These are phyloP conservation scores for Aaosphaeria arxii DNA, from an alignment of 2,329 filamentous ascomycete genomes.

Conservation along the genomic window DNA sequence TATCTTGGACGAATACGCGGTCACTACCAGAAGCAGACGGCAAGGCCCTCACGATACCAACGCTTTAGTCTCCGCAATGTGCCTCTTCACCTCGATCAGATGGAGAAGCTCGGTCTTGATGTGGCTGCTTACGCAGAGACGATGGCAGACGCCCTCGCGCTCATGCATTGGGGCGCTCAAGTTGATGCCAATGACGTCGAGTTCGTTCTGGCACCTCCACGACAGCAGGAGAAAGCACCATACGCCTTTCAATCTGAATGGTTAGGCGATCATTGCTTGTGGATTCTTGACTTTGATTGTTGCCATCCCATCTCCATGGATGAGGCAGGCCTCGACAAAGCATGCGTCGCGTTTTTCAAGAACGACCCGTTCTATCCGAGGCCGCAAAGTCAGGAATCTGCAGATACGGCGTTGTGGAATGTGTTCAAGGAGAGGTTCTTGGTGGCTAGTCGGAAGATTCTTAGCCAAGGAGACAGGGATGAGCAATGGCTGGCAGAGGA, in stretches of 20 bases:
- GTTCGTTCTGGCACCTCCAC: conserved; percentile 47
- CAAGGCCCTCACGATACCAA: not conserved
- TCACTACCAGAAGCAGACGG: not conserved
- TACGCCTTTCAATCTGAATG: not conserved
- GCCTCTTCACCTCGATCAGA: conserved; percentile 49
- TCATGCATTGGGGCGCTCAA: conserved; percentile 47
- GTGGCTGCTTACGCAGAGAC: conserved; percentile 34
- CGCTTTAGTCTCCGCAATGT: conserved; percentile 49
- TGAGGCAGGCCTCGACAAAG: conserved; percentile 37
- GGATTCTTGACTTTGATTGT: conserved; percentile 58
- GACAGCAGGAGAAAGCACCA: conserved; percentile 29
- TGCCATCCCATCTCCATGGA: conserved; percentile 51
- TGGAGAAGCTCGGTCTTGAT: conserved; percentile 42
- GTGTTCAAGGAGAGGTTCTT: conserved; percentile 7
- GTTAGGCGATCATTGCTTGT: conserved; percentile 6
- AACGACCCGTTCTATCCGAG: conserved; percentile 53
- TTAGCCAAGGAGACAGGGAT: not conserved
- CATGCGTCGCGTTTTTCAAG: conserved; percentile 42
- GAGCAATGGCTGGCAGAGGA: conserved; percentile 1
- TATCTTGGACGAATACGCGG: conserved; percentile 44
- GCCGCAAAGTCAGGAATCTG: conserved; percentile 1
- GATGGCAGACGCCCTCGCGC: conserved; percentile 50
- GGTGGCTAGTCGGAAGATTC: conserved; percentile 2
- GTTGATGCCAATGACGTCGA: conserved; percentile 55
- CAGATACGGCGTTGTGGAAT: conserved; percentile 10